A percentile compares a stretch with the other conserved stretches of the same genome.
These are phyloP conservation scores for Fomitopsis betulina DNA, from an alignment of 1,284 basidiomycete genomes.

Conservation along the genomic window DNA sequence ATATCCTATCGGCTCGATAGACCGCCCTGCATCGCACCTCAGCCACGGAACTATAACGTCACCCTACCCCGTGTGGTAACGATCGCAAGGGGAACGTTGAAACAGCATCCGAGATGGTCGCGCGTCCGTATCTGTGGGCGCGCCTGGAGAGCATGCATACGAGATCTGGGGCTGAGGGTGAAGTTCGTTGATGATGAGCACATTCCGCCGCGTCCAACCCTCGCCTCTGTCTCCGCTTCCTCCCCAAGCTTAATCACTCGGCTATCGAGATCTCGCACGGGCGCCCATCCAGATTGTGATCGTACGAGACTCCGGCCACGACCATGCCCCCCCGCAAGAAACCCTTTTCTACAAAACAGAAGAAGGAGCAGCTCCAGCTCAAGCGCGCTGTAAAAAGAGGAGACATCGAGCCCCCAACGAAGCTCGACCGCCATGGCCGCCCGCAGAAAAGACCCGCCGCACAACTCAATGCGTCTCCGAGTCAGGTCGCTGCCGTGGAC, in stretches of 20 bases:
- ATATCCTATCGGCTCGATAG: too few relatives aligned
- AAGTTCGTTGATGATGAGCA: background rate
- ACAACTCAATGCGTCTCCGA: constrained; percentile 10
- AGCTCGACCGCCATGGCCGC: constrained; percentile 21
- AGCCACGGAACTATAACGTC: too few relatives aligned
- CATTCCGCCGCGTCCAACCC: background rate
- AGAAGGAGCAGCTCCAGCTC: constrained; percentile 64
- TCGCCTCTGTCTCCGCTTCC: background rate
- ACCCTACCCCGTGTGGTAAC: too few relatives aligned
- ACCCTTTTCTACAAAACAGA: constrained; percentile 63
- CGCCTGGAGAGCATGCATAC: background rate
- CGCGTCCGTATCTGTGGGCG: too few relatives aligned
- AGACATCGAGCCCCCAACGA: constrained; percentile 41
- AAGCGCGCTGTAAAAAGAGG: constrained; percentile 84
- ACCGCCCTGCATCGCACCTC: too few relatives aligned
- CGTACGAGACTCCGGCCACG: background rate
- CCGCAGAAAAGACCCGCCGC: constrained; percentile 23
- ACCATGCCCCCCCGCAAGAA: constrained; percentile 47
- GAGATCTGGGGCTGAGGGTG: background rate
- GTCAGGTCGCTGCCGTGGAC: constrained; percentile 26
- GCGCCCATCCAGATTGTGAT: background rate
- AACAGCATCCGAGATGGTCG: background rate
- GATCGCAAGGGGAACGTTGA: too few relatives aligned
- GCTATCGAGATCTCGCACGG: background rate
- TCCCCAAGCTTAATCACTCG: too few relatives aligned